Evolutionary conservation across 306 rosid genomes (phyloP).

Genomic region (Lathyrus oleraceus): DNA sequence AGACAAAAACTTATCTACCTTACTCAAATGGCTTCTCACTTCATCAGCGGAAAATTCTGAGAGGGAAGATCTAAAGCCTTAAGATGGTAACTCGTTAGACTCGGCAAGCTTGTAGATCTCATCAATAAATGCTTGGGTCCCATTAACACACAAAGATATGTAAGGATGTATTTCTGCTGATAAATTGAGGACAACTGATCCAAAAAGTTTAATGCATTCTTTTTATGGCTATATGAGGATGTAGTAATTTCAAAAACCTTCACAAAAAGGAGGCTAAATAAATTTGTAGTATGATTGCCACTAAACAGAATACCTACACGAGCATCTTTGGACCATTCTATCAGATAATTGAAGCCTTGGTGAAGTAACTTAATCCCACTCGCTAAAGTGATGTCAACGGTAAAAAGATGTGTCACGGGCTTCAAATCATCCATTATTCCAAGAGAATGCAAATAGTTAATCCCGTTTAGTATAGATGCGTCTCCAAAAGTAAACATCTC

Average conservation of each 20-base stretch:
- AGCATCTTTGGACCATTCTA: conserved; percentile 66
- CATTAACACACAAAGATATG: conserved; percentile 48
- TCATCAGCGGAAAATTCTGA: conserved; percentile 56
- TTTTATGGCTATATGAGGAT: no score
- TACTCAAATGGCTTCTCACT: conserved; percentile 53
- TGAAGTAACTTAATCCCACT: conserved; percentile 76
- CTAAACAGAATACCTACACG: conserved; percentile 80
- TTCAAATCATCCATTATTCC: conserved; percentile 89
- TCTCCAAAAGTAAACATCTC: no score
- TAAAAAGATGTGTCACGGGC: conserved; percentile 90
- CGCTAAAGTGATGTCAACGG: conserved; percentile 63
- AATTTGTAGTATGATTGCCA: conserved; percentile 55
- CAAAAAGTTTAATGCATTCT: no score
- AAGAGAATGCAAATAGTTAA: no score
- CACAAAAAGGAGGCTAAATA: conserved; percentile 57
- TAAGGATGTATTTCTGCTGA: no score
- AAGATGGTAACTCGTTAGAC: conserved; percentile 70
- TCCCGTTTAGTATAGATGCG: no score
- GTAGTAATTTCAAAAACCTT: no score
- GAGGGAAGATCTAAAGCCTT: conserved; percentile 55
- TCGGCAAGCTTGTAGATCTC: conserved; percentile 75
- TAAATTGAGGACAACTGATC: no score
- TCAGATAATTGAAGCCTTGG: conserved; percentile 83
- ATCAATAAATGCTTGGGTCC: conserved; percentile 55
- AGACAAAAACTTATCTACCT: conserved; percentile 69